Percentiles rank a stretch among this genome's conserved stretches.
Conservation (phyloP, 169 alveolate species). For the Ichthyophthirius multifiliis region DNA sequence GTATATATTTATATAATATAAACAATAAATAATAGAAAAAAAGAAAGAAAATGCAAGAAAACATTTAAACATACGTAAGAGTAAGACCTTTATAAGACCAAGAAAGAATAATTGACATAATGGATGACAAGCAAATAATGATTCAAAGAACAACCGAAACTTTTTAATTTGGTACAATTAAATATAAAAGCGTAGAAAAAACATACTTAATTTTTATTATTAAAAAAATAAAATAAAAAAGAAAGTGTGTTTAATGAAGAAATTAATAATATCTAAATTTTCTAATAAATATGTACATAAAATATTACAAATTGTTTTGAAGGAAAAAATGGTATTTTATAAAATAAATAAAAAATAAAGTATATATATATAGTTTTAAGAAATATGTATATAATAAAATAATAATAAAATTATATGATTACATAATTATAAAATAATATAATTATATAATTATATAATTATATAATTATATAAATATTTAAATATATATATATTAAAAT, state of each 20-base stretch:
- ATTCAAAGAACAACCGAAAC: background rate
- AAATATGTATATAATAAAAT: no score
- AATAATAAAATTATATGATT: no score
- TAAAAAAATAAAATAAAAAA: background rate
- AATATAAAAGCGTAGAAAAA: background rate
- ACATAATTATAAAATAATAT: no score
- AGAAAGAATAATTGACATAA: background rate
- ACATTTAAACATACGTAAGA: background rate
- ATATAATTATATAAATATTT: no score
- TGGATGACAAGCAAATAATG: background rate
- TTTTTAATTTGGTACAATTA: background rate
- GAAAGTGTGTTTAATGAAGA: background rate
- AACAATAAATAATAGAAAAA: no score
- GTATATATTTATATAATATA: no score
- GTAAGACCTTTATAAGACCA: background rate
- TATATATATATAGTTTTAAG: no score
- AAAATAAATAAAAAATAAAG: no score
- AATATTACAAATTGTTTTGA: background rate
- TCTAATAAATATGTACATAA: background rate
- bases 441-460: no score
- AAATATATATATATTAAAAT: background rate
- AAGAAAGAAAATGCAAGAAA: background rate
- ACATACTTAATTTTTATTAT: background rate
- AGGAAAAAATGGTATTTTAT: slow-evolving; percentile 12
- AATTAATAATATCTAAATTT: background rate